phyloP scores from a whole-genome alignment of 2,329 filamentous ascomycete species.

The Bipolaris gigantea region DNA sequence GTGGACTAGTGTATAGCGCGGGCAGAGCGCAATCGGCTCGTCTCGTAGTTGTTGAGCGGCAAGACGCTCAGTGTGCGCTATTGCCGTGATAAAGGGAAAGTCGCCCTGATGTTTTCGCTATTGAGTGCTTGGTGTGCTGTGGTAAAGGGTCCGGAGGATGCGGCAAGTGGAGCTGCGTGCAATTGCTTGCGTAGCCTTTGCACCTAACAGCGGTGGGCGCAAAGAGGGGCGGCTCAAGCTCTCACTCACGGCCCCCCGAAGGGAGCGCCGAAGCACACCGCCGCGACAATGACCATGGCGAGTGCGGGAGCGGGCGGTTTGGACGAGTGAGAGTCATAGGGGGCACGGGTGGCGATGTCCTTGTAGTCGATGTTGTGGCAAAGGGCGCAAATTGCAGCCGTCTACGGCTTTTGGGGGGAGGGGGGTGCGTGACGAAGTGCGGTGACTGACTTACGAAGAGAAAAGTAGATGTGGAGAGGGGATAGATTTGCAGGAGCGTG shows the following conservation, averaged over 20 bases:
- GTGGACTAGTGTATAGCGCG: slow-evolving; percentile 14
- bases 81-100: slow-evolving; percentile 11
- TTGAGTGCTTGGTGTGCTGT: neutral
- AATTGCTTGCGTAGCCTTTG: slow-evolving; percentile 26
- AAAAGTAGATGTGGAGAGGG: slow-evolving; percentile 13
- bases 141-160: neutral
- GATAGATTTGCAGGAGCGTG: slow-evolving; percentile 16
- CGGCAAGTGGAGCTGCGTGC: slow-evolving; percentile 12
- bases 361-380: slow-evolving; percentile 23
- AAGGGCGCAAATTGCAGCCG: slow-evolving; percentile 34
- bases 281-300: slow-evolving; percentile 12
- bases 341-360: slow-evolving; percentile 22
- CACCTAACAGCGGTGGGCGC: slow-evolving; percentile 25
- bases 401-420: slow-evolving; percentile 24
- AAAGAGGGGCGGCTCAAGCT: slow-evolving; percentile 34
- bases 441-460: slow-evolving; percentile 38
- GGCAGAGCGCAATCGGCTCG: slow-evolving; percentile 12
- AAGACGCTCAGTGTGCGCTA: slow-evolving; percentile 26
- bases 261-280: slow-evolving; percentile 13
- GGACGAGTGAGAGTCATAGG: slow-evolving; percentile 21
- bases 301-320: slow-evolving; percentile 11
- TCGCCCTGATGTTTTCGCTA: slow-evolving; percentile 1
- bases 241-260: slow-evolving; percentile 19
- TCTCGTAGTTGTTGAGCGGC: slow-evolving; percentile 19
- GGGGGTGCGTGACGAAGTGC: slow-evolving; percentile 29